Base-by-base conservation (phyloP, 306 rosid genomes). In the Corylus americana region DNA sequence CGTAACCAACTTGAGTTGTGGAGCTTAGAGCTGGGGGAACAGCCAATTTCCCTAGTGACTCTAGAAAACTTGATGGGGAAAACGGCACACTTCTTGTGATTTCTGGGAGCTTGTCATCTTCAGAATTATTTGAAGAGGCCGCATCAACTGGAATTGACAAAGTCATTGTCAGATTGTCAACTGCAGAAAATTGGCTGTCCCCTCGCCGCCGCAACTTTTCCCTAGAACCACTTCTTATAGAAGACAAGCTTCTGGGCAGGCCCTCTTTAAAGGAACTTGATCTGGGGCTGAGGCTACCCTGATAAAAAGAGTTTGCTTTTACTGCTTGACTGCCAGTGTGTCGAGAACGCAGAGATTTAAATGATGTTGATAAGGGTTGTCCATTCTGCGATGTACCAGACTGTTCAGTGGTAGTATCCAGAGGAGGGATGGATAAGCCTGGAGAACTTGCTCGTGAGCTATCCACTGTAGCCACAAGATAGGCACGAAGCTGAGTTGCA, bases 241-340 rank as follows among this genome's bases (percentile, higher is more conserved):
- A 88, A 67, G 89, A 78, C 84, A 85, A 57, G 83, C 82, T 89
- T 83, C 89, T 93, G 50, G 94, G 88, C 11, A 89, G 79, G 67
- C 87, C 97, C 77, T 96, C 99, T 85, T 93, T 96, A 83, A 96
- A 96, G 47, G 96, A 96, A 84, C 91, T 93, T 55, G 88, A 83
- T 79, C 97, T 89, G 62, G 97, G 99, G 86, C 99, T 90, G 44
- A 93, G 89, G 79, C 94, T 90, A 45, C 92, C 92, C 88, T 88
- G 98, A 79, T 82, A 87, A 73, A 86, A 79, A 20, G 87, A 71
- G 88, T 79, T 92, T 76, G 89, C 89, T 85, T 87, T 95, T 20
- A 81, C 76, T 20, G 91, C 74, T 80, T 85, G 97, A 82, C 82
- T 79, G 67, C 89, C 92, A 70, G 54, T 55, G 58, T 89, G 89